Conservation (phyloP, 1,284 basidiomycete species). For the Puccinia hordei region DNA sequence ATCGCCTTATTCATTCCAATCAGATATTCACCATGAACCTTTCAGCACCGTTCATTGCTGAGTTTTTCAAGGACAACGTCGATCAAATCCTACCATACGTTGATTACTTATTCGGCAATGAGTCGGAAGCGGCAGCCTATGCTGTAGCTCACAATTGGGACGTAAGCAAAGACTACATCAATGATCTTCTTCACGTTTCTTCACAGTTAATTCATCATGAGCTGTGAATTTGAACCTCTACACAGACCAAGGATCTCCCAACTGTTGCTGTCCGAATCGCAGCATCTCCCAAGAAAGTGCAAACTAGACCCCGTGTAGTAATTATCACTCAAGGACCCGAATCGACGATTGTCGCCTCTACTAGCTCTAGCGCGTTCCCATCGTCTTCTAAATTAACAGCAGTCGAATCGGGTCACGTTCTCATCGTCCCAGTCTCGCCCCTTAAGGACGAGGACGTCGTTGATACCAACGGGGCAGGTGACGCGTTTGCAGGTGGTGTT, state of each 20-base stretch:
- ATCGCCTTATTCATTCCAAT: constrained; percentile 8
- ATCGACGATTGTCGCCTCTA: constrained; percentile 76
- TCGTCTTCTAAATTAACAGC: constrained; percentile 48
- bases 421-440: constrained; percentile 67
- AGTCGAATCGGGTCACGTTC: constrained; percentile 31
- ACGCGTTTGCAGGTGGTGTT: constrained; percentile 98
- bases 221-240: neutral
- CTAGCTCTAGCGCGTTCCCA: constrained; percentile 64
- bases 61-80: constrained; percentile 85
- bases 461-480: constrained; percentile 99
- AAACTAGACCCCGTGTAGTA: constrained; percentile 75
- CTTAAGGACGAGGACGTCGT: constrained; percentile 75
- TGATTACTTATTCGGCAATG: constrained; percentile 90
- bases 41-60: constrained; percentile 94
- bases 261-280: constrained; percentile 75
- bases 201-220: neutral
- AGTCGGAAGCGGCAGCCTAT: constrained; percentile 87
- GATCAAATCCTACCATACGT: constrained; percentile 76
- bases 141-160: constrained; percentile 68
- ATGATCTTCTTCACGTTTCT: neutral
- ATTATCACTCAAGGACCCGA: constrained; percentile 88
- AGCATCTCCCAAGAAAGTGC: constrained; percentile 67
- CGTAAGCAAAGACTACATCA: constrained; percentile 57
- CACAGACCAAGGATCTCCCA: constrained; percentile 67
- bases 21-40: constrained; percentile 88